Base-by-base conservation (phyloP, 2,329 filamentous ascomycete species). In the Metarhizium anisopliae region DNA sequence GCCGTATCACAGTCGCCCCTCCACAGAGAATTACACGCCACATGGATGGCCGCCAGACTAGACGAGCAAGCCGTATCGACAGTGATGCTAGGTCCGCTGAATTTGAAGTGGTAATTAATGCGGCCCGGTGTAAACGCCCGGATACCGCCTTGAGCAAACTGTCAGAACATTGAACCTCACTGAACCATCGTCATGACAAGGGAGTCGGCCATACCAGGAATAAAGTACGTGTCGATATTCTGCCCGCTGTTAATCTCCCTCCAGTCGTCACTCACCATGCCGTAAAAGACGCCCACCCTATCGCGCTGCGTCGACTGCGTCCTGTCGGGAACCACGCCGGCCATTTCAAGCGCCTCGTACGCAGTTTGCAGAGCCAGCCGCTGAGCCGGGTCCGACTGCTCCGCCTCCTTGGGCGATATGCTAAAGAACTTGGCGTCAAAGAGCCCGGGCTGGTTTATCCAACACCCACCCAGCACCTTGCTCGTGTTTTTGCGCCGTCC, bases 21-120 rank as follows among this genome's bases (percentile, higher is more conserved):
- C 77, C 82, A 84, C 0, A 89, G 74, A 0, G 89, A 83, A 7
- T 85, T 85, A 70, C 89, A 92, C 0, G 74, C 74, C 2, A 88
- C 72, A 61, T 89, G 84, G 50, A 91, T 84, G 0, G 86, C 86
- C 3, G 86, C 85, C 11, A 87, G 76, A 59, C 84, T 86, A 0
- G 86, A 90, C 0, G 87, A 90, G 65, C 88, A 91, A 6, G 87
- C 88, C 18, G 87, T 90, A 62, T 91, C 88, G 50, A 90, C 77
- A 53, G 80, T 87, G 64, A 83, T 85, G 29, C 83, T 87, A 0
- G 87, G 87, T 0, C 88, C 88, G 47, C 79, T 82, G 69, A 89
- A 90, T 63, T 87, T 86, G 70, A 90, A 89, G 68, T 86, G 86
- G 69, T 90, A 90, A 13, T 50, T 90, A 67, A 90, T 89, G 83